Percentiles rank a stretch among this genome's conserved stretches.
Evolutionary conservation across 75 land plant species (phyloP).

Genomic region (Picea sitchensis): DNA sequence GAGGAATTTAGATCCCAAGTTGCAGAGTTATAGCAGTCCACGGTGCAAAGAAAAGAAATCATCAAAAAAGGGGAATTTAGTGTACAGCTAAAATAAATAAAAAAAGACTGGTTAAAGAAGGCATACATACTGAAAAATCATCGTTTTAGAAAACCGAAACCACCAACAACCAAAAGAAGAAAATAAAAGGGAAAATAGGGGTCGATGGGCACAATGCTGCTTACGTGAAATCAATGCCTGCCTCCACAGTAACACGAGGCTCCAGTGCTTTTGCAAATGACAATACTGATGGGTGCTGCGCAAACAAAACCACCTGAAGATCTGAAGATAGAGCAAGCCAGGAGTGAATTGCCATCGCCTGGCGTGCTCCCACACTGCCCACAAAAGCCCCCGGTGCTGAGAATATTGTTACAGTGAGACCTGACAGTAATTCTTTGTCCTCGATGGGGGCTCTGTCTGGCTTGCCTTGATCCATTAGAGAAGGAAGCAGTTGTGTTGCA

Average conservation of each 20-base stretch:
- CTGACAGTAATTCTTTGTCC: background rate
- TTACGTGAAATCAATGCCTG: conserved; percentile 74
- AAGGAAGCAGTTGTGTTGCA: conserved; percentile 17
- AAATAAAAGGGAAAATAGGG: no score
- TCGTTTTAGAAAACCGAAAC: no score
- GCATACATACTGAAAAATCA: conserved; percentile 26
- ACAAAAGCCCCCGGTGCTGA: conserved; percentile 29
- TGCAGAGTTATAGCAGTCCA: no score
- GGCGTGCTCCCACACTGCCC: conserved; percentile 29
- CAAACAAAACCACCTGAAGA: conserved; percentile 42
- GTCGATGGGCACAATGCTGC: conserved; percentile 1
- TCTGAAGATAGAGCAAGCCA: conserved; percentile 52
- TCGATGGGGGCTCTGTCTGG: background rate
- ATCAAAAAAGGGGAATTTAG: no score
- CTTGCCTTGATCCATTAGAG: background rate
- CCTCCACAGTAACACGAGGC: conserved; percentile 63
- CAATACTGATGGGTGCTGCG: conserved; percentile 28
- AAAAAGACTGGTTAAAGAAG: no score
- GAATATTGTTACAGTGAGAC: conserved; percentile 34
- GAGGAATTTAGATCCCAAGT: no score
- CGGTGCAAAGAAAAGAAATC: no score
- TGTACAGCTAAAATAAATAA: no score
- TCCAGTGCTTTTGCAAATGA: conserved; percentile 30
- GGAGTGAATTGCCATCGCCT: conserved; percentile 51
- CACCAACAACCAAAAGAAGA: background rate